phyloP scores from a whole-genome alignment of 768 basidiomycete species.

The Phanerochaete carnosa region DNA sequence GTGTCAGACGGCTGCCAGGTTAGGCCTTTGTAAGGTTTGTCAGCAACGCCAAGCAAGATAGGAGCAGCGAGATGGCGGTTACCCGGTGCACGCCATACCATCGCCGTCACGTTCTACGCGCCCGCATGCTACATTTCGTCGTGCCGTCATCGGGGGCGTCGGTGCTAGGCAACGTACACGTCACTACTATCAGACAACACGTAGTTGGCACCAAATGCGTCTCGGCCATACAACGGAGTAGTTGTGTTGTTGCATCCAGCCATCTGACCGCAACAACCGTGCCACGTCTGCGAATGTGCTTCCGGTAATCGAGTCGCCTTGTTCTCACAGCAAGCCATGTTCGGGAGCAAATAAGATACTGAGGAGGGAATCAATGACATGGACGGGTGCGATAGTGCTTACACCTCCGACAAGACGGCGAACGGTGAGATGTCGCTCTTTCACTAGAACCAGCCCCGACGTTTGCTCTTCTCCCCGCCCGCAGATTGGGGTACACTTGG shows the following conservation, averaged over 20 bases:
- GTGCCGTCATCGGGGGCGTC: no score
- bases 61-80: no score
- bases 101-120: no score
- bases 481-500: neutral
- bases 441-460: constrained; percentile 24
- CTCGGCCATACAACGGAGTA: no score
- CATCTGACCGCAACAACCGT: neutral
- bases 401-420: neutral
- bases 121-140: no score
- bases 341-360: neutral
- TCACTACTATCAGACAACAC: no score
- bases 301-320: neutral
- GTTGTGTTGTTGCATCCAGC: no score
- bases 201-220: no score
- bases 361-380: neutral
- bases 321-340: neutral
- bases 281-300: neutral
- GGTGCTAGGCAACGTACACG: neutral
- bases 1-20: no score
- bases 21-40: no score
- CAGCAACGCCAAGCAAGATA: no score
- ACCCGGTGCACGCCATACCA: no score
- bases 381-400: neutral
- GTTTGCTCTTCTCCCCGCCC: neutral
- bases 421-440: neutral